Conservation (phyloP, 768 basidiomycete species). For the Auricularia sp. region DNA sequence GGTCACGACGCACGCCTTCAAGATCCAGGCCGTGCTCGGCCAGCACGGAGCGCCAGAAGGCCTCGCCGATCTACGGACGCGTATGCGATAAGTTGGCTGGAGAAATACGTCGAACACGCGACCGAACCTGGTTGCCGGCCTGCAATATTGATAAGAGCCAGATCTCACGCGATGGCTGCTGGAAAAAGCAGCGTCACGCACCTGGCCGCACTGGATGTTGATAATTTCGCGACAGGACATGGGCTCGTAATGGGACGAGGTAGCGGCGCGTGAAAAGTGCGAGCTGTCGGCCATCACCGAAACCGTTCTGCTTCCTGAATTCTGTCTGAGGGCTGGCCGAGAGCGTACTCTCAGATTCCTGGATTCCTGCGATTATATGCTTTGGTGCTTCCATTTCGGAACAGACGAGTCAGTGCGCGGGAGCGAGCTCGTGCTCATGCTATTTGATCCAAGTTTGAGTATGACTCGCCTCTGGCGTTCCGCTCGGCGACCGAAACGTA, state of each 20-base stretch:
- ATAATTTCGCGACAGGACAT: conserved; percentile 54
- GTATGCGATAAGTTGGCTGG: neutral
- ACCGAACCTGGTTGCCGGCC: conserved; percentile 59
- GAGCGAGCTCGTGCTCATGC: too few species aligned
- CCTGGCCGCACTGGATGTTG: conserved; percentile 78
- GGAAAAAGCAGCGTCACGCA: conserved; percentile 17
- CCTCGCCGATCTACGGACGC: conserved; percentile 41
- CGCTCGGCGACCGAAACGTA: too few species aligned
- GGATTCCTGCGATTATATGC: too few species aligned
- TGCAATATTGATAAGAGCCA: conserved; percentile 15
- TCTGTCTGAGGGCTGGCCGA: too few species aligned
- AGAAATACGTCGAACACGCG: neutral
- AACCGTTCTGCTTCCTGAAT: neutral
- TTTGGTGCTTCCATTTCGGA: too few species aligned
- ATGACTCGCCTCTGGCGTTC: too few species aligned
- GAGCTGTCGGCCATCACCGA: neutral
- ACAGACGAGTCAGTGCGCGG: too few species aligned
- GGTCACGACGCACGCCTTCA: conserved; percentile 28
- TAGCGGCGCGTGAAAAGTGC: neutral
- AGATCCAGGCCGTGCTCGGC: conserved; percentile 76
- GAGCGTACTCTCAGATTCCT: too few species aligned
- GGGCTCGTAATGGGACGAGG: neutral
- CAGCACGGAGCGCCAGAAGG: conserved; percentile 84
- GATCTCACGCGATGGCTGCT: conserved; percentile 1
- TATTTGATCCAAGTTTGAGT: too few species aligned